Base-by-base conservation (phyloP, 1,284 basidiomycete species). In the Cutaneotrichosporon cutaneum region DNA sequence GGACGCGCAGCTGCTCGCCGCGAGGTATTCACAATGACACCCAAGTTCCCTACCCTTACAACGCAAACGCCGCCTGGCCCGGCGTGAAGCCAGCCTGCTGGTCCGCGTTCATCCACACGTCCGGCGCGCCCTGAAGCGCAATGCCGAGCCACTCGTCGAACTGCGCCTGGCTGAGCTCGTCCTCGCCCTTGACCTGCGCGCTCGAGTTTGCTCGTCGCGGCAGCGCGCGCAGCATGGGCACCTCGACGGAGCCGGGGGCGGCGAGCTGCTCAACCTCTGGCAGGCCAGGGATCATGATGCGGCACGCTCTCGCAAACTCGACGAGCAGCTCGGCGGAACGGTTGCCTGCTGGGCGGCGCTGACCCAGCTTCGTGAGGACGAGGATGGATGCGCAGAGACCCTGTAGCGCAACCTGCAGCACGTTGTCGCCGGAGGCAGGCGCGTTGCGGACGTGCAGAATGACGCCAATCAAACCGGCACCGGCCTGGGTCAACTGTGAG, bases 401-500 rank as follows among this genome's bases (percentile, higher is more conserved):
- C 54, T 73, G 70, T 27, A 71, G 62, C 16, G 69, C 69, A 13
- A 72, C 56, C 58, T 67, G 65, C 27, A 66, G 54, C 11, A 63
- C 61, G 21, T 53, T 61, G 24, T 65, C 66, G 24, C 68, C 54
- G 21, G 61, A 54, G 4, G 67, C 55, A 30, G 63, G 56, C 6
- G 56, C 33, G 5, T 64, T 62, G 13, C 70, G 64, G 3, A 73
- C 67, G 50, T 73, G 68, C 21, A 73, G 64, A 18, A 73, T 66
- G 45, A 73, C 66, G n/a, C 72, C 69, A 32, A 73, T 70, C 3
- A 73, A 59, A 18, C 72, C 72, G 1, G 69, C 70, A 24, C 70
- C 72, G 3, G 72, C 70, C 53, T 73, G 72, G n/a, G 69, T 66
- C 13, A 73, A 60, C 50, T 73, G 72, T 1, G 69, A 68, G 53